A percentile compares a stretch with the other conserved stretches of the same genome.
Conservation (phyloP, 495 filamentous ascomycete species). For the Penicillium psychrofluorescens region DNA sequence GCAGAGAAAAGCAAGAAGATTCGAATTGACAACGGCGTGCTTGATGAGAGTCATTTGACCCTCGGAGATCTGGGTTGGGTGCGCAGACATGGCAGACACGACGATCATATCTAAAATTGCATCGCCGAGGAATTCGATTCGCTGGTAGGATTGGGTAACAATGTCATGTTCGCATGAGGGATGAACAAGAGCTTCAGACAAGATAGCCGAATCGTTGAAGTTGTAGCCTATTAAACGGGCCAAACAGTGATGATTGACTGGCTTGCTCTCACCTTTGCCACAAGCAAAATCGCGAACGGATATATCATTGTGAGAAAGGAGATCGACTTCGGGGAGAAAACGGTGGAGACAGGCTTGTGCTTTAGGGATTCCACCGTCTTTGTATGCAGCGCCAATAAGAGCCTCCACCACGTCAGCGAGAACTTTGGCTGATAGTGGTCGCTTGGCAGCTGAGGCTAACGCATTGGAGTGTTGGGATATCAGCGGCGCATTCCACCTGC, state of each 20-base stretch:
- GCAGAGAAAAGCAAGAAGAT: constrained; percentile 82
- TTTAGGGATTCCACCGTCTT: constrained; percentile 57
- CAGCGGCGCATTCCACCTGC: constrained; percentile 65
- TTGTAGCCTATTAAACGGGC: constrained; percentile 39
- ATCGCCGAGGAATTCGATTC: constrained; percentile 89
- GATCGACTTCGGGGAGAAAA: constrained; percentile 55
- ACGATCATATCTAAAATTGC: constrained; percentile 77
- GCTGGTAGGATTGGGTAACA: constrained; percentile 63
- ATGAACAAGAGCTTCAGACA: constrained; percentile 86
- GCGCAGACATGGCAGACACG: constrained; percentile 43
- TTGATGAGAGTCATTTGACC: constrained; percentile 66
- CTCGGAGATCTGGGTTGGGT: constrained; percentile 44
- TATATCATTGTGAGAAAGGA: constrained; percentile 5
- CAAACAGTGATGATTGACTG: constrained; percentile 9
- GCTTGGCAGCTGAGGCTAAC: constrained; percentile 7
- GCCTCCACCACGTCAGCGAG: constrained; percentile 89
- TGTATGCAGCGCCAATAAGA: constrained; percentile 69
- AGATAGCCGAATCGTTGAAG: constrained; percentile 61
- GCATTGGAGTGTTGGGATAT: constrained; percentile 33
- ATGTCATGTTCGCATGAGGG: constrained; percentile 53
- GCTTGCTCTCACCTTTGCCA: constrained; percentile 2
- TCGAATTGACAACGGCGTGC: constrained; percentile 71
- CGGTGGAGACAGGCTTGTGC: constrained; percentile 57
- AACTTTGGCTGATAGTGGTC: constrained; percentile 63
- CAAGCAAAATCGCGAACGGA: not conserved